A percentile compares a stretch with the other conserved stretches of the same genome.
Evolutionary conservation across 1,284 basidiomycete genomes (phyloP).

Genomic region (Ustilago crameri): DNA sequence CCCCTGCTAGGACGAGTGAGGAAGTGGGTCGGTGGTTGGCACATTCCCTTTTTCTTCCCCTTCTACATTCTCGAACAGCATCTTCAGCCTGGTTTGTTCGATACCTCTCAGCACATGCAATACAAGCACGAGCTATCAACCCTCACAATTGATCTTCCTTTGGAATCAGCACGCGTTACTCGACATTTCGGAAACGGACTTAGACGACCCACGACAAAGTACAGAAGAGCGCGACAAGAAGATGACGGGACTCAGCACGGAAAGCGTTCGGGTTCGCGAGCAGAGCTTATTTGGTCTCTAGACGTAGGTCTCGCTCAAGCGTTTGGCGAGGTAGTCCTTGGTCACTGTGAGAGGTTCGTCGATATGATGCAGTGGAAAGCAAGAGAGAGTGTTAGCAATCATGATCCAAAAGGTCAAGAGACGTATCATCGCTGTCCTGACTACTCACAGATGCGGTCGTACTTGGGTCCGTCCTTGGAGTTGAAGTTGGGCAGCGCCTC

Average conservation of each 20-base stretch:
- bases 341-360: conserved; percentile 71
- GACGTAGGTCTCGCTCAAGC: conserved; percentile 65
- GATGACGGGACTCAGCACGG: no score
- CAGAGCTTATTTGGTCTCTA: no score
- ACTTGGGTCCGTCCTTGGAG: conserved; percentile 63
- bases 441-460: conserved; percentile 70
- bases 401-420: background rate
- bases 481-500: conserved; percentile 74
- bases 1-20: conserved; percentile 13
- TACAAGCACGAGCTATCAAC: background rate
- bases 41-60: conserved; percentile 19
- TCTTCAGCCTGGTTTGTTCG: background rate
- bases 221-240: no score
- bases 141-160: no score
- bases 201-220: no score
- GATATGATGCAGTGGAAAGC: background rate
- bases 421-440: background rate
- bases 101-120: background rate
- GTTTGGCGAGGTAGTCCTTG: conserved; percentile 80
- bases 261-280: no score
- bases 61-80: background rate
- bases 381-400: background rate
- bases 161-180: no score
- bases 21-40: conserved; percentile 53
- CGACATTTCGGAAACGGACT: no score